Base-by-base conservation (phyloP, 441 rosid species). In the Populus hybrid region DNA sequence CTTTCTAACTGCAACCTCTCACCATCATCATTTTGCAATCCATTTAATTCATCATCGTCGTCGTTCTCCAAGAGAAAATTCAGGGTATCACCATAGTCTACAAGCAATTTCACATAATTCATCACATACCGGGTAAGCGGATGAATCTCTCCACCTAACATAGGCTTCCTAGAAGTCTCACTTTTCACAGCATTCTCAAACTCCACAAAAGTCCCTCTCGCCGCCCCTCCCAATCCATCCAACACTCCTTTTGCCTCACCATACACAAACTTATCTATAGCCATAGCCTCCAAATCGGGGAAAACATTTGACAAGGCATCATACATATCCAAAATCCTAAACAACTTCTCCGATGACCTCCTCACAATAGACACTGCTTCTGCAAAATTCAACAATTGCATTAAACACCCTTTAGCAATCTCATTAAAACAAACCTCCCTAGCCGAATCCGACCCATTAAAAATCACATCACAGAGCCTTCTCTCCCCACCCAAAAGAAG, bases 291-390 rank as follows among this genome's bases (percentile, higher is more conserved):
- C 78, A 96, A 81, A 50, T 86, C 83, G 0, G 86, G 88, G 50
- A 90, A 81, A 28, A 85, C 95, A 82, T 85, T 90, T 1, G 82
- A 85, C 82, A 96, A 78, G 0, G 90, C 97, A 69, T 94, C 98
- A 83, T 93, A 91, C 99, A 94, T 96, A 64, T 96, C 98, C 77
- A 96, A 79, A 79, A 96, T 92, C 85, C 98, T 85, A 80, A 94
- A 96, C 81, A 94, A 79, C 89, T 94, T 96, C 90, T 96, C 99
- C 0, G 98, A 82, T 0, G 98, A 96, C 82, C 96, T 91, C 73
- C 81, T 88, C 18, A 90, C 93, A 24, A 96, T 91, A 0, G 97
- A 83, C 73, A 96, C 97, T 12, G 98, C 98, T 83, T 93, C 97
- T 2, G 94, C 98, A 32, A 96, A 96, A 82, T 90, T 94, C 91